Base-by-base conservation (phyloP, 495 filamentous ascomycete species). In the Evernia prunastri region DNA sequence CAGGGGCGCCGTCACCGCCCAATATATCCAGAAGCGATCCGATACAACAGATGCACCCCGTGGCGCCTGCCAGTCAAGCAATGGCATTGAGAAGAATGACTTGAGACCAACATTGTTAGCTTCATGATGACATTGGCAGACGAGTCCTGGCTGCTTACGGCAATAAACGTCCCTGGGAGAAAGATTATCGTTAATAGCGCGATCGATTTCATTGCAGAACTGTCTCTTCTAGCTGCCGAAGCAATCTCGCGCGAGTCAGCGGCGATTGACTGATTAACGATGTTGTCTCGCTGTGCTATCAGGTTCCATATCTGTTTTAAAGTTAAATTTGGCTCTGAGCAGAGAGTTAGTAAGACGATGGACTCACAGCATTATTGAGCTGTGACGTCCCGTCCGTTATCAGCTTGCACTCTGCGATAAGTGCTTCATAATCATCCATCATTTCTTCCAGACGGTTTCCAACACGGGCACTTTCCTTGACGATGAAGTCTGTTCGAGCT, bases 141-240 rank as follows among this genome's bases (percentile, higher is more conserved):
- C 27, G 35, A 57, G 7, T 17, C 9, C 5, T 11, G 54, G 31
- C 33, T 2, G 20, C 25, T 15, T 37, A 70, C 71, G 11, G 70
- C 71, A 27, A 72, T 66, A 45, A 76, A 77, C 0, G 76, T 78
- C 4, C 70, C 70, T 11, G 76, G 76, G 7, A 78, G 66, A 58
- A 78, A 78, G 1, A 75, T 61, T 71, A 75, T 76, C 3, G 76
- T 78, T 36, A 78, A 40, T 2, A 78, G 57, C 0, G 76, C 71
- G n/a, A 79, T 75, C 3, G 69, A 72, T 56, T 73, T 79, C 73
- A 74, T 76, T 31, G 73, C 70, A 18, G 63, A 66, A 64, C 75
- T 76, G 61, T 79, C 77, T 51, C 65, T n/a, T 51, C 56, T 68
- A 13, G 35, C 18, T 23, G 58, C 58, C 1, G 58, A 17, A 25